Evolutionary conservation across 139 green algal species (phyloP).

Genomic region (Raphidocelis subcapitata): DNA sequence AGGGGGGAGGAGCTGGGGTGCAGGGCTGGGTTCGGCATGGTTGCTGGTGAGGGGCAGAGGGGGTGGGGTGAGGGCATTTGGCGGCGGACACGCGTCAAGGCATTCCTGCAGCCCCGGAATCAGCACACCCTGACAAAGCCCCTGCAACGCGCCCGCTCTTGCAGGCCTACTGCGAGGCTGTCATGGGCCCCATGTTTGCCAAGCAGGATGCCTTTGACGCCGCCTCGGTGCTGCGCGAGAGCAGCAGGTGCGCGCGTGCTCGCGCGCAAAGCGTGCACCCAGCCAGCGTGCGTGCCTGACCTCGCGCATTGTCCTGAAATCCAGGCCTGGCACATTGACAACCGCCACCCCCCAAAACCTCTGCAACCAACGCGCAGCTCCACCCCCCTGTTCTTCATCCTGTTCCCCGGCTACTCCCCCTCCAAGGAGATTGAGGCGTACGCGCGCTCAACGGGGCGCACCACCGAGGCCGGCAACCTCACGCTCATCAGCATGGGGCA

Average conservation of each 20-base stretch:
- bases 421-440: constrained; percentile 85
- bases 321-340: not conserved
- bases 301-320: not conserved
- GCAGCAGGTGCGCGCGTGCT: constrained; percentile 23
- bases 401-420: constrained; percentile 87
- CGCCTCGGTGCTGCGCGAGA: constrained; percentile 68
- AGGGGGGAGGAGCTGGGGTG: constrained; percentile 35
- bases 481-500: constrained; percentile 87
- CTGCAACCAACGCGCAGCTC: constrained; percentile 26
- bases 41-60: constrained; percentile 17
- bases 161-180: constrained; percentile 49
- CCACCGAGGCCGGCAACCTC: constrained; percentile 72
- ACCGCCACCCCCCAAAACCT: too few species aligned
- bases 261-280: too few species aligned
- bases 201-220: constrained; percentile 77
- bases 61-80: too few species aligned
- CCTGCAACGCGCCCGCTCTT: too few species aligned
- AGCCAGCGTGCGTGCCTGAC: too few species aligned
- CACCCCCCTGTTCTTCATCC: constrained; percentile 90
- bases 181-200: constrained; percentile 57
- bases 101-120: too few species aligned
- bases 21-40: constrained; percentile 27
- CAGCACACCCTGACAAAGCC: too few species aligned
- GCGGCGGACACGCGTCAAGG: too few species aligned
- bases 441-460: constrained; percentile 67